These are phyloP conservation scores for Apiotrichum sp. DNA, from an alignment of 1,284 basidiomycete genomes.

Conservation along the genomic window DNA sequence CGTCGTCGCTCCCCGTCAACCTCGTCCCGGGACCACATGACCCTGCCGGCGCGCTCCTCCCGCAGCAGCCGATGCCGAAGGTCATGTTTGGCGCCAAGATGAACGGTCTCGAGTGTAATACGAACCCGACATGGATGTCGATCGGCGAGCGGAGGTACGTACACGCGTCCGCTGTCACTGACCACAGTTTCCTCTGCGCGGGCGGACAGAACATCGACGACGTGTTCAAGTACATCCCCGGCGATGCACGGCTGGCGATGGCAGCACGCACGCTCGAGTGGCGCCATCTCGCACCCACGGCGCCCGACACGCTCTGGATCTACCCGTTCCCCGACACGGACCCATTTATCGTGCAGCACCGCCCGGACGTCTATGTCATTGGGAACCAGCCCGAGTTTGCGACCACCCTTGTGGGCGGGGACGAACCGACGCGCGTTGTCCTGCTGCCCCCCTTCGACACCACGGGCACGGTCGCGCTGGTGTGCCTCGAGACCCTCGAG, in stretches of 20 bases:
- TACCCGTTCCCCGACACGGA: slow-evolving; percentile 85
- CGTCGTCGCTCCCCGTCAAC: slow-evolving; percentile 67
- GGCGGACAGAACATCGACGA: slow-evolving; percentile 93
- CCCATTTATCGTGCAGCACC: slow-evolving; percentile 78
- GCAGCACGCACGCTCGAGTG: slow-evolving; percentile 77
- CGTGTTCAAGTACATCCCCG: slow-evolving; percentile 74
- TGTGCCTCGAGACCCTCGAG: slow-evolving; percentile 58
- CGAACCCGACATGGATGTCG: slow-evolving; percentile 84
- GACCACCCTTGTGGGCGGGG: slow-evolving; percentile 58
- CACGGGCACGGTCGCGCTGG: slow-evolving; percentile 58
- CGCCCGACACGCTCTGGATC: slow-evolving; percentile 95
- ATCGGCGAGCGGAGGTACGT: slow-evolving; percentile 46
- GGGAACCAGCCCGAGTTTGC: slow-evolving; percentile 83
- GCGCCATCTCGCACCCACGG: slow-evolving; percentile 95
- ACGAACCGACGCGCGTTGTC: slow-evolving; percentile 59
- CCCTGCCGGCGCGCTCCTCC: slow-evolving; percentile 79
- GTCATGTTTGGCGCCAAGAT: slow-evolving; percentile 77
- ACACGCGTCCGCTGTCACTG: slow-evolving; percentile 46
- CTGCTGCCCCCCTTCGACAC: slow-evolving; percentile 75
- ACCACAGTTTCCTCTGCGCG: slow-evolving; percentile 64
- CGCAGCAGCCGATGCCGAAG: slow-evolving; percentile 87
- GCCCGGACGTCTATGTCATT: slow-evolving; percentile 86
- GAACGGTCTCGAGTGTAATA: slow-evolving; percentile 65
- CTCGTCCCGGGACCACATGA: slow-evolving; percentile 79
- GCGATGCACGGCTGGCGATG: slow-evolving; percentile 57